Base-by-base conservation (phyloP, 2,329 filamentous ascomycete genomes). In the Cladophialophora bantiana region DNA sequence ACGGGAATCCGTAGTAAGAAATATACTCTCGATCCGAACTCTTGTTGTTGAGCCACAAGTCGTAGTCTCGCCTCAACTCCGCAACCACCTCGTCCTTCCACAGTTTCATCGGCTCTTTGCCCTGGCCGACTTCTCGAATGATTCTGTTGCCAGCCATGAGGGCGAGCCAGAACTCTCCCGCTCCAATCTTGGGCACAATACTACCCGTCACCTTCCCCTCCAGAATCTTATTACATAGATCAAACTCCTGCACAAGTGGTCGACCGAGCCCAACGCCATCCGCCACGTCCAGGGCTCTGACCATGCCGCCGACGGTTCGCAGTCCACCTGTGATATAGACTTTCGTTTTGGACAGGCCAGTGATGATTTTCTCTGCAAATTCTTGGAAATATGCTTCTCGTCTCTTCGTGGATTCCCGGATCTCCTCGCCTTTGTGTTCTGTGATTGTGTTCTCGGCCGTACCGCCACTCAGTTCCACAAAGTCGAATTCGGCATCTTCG, bases 191-290 rank as follows among this genome's bases (percentile, higher is more conserved):
- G 7, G 62, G 62, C 20, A 64, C 40, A 61, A 88, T 82, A 0
- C 84, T 83, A 0, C 82, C 82, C 12, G 70, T 71, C 13, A 86
- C 71, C 67, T 77, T 76, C 7, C 76, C 74, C 1, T 67, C 67
- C 18, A 77, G 68, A 26, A 77, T 75, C 35, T 75, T 70, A 4
- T 71, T 72, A 35, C 71, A 70, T 3, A 78, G 60, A 34, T 65
- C 61, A 2, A 81, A 81, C 71, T 89, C 86, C 70, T 86, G 83
- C 54, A 80, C 80, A 0, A 84, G 72, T 0, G 86, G 82, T 7
- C 86, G 81, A 0, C 79, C 88, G n/a, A 90, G 77, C 0, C 88
- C 88, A 6, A 90, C 78, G 20, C 88, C 87, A 70, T 90, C 83
- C 3, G 89, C 84, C 0, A 81, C 81, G 1, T 84, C 71, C 2